These are phyloP conservation scores for Phragmites australis DNA, from an alignment of 176 grass and related monocot species.

Conservation along the genomic window DNA sequence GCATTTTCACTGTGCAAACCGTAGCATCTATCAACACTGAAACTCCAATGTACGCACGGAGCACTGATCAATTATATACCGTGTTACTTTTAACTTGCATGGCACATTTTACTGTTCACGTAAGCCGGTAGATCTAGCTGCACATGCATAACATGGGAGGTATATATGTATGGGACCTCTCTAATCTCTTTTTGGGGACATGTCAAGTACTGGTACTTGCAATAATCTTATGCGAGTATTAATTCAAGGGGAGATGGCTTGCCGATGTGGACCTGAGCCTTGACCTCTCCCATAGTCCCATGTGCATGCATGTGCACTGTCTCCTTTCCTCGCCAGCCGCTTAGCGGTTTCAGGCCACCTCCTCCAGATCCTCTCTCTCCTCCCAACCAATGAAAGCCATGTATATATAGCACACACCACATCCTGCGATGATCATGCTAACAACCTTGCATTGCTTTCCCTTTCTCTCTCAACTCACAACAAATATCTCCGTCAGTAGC, in stretches of 20 bases:
- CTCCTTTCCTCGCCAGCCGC: conserved; percentile 53
- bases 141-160: background rate
- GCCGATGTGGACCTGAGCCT: conserved; percentile 53
- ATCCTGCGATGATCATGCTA: conserved; percentile 1
- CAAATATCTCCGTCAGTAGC: background rate
- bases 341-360: conserved; percentile 37
- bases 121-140: background rate
- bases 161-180: background rate
- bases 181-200: background rate
- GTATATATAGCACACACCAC: background rate
- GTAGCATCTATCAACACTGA: too few species aligned
- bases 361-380: too few species aligned
- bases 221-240: background rate
- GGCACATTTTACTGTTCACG: conserved; percentile 18
- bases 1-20: too few species aligned
- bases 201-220: conserved; percentile 14
- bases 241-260: background rate
- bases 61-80: too few species aligned
- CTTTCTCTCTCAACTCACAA: background rate
- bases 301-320: conserved; percentile 86
- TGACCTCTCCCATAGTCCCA: conserved; percentile 60
- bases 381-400: conserved; percentile 4
- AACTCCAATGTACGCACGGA: too few species aligned
- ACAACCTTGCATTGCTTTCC: background rate
- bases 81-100: background rate